phyloP scores from a whole-genome alignment of 2,329 filamentous ascomycete species.

The Fusarium transvaalense region DNA sequence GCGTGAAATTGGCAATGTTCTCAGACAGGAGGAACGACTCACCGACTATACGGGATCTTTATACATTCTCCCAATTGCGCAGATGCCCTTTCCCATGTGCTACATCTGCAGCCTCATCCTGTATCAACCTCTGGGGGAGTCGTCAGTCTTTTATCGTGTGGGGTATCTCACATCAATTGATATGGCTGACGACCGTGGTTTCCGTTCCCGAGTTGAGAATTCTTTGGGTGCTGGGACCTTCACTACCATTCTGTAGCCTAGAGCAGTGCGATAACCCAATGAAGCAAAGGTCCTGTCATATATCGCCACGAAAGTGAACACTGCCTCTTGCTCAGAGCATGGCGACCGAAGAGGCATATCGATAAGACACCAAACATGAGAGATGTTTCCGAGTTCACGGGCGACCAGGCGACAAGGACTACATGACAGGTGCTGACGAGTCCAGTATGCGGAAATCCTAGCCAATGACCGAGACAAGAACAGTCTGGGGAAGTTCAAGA shows the following conservation, averaged over 20 bases:
- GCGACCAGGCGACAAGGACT: not conserved
- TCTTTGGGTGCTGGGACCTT: accelerated
- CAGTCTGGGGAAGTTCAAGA: constrained; percentile 26
- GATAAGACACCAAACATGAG: not conserved
- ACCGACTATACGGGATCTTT: not conserved
- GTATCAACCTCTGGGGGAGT: too few species aligned
- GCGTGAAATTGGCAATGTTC: too few species aligned
- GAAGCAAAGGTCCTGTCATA: too few species aligned
- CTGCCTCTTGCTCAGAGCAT: not conserved
- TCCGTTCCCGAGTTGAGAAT: too few species aligned
- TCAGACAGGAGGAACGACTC: not conserved
- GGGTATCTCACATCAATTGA: too few species aligned
- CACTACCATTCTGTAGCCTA: not conserved
- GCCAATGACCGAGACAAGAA: constrained; percentile 17
- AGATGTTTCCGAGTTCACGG: not conserved
- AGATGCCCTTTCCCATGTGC: not conserved
- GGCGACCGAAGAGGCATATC: not conserved
- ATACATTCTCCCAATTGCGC: not conserved
- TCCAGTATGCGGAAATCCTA: constrained; percentile 20
- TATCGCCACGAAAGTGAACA: not conserved
- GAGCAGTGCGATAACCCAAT: too few species aligned
- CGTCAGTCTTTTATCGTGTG: not conserved
- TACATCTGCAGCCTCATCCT: not conserved
- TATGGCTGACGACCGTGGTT: too few species aligned
- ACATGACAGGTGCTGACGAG: constrained; percentile 30